Evolutionary conservation across 257 asterid species (phyloP), one percentile per base, ranked within the genome.

Genomic region (Capsicum rhomboideum): DNA sequence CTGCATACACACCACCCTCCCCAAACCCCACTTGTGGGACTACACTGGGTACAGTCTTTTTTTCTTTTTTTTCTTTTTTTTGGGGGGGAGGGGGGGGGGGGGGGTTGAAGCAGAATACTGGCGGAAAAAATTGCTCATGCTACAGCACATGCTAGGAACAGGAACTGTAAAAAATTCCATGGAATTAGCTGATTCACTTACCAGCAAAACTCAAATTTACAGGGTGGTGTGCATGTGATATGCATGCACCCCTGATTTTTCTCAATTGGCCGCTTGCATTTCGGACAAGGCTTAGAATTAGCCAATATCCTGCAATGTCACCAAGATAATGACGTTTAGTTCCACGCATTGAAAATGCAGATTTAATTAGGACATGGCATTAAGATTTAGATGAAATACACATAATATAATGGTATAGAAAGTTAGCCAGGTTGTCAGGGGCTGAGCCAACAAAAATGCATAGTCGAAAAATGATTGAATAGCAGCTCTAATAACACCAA

Each of bases 221-320:
- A 96, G 53, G 98, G 99, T 34, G 98, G 98, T 17, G 98, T 96
- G 92, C 99, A 96, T 21, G 99, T 96, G 80, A 96, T 93, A 85
- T 96, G 99, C 99, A 94, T 96, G 94, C 99, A 94, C 84, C 99
- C 98, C 87, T 94, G 99, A 82, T 96, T 96, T 92, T 96, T 96
- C 91, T 96, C 99, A 86, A 96, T 96, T 64, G 99, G 99, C 69
- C 99, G 93, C 92, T 96, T 96, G 98, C 99, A 96, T 89, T 94
- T 96, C 40, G 99, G 99, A 87, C 99, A 96, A 72, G 98, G 99
- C 91, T 96, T 96, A 79, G 99, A 96, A 88, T 96, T 96, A 78
- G 98, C 98, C 92, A 96, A 88, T 86, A 96, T 96, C 99, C 99
- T 93, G 96, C 80, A 87, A 87, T 55, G 79, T 78, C 84, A 87